Evolutionary conservation across 306 rosid genomes (phyloP), one percentile per base, ranked within the genome.

Genomic region (Castanea mollissima): DNA sequence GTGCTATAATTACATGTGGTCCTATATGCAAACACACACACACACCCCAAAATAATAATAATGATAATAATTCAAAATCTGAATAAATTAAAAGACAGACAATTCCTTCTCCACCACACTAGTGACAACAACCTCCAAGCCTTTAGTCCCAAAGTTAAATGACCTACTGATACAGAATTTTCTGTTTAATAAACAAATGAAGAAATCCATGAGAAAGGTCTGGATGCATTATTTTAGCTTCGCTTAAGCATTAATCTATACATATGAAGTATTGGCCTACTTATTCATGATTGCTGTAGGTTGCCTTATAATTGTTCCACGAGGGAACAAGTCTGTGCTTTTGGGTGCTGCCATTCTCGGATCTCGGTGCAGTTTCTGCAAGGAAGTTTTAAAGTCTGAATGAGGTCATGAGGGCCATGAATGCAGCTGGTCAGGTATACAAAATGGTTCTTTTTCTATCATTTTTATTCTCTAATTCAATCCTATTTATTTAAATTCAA

Each of bases 281-380:
- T 56, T 44, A 20, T 25, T 34, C 62, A 21, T 72, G 27, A 69
- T 78, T 75, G 55, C 52, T 77, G 55, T 82, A 94, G 97, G 99
- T 63, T 94, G 90, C 83, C 90, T 97, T 59, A 90, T 92, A 82
- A 86, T 92, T 88, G 89, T 94, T 84, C 99, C 99, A 51, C 89
- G 91, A 81, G 99, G 92, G 83, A 90, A 88, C 74, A 95, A 94
- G 81, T 88, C 99, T 71, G 92, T 94, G 81, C 97, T 94, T 72
- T 87, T 92, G 87, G 99, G 99, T 72, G 97, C 97, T 84, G 91
- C 99, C 69, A 94, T 92, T 86, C 88, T 94, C 4, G 32, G 0
- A 31, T 31, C 32, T 31, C 46, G 97, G 95, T 67, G 91, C 97
- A 21, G 97, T 94, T 75, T 97, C 95, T 80, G 84, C 90, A 31